A percentile compares a stretch with the other conserved stretches of the same genome.
Evolutionary conservation across 768 basidiomycete genomes (phyloP).

Genomic region (Hirschioporus abietinus): DNA sequence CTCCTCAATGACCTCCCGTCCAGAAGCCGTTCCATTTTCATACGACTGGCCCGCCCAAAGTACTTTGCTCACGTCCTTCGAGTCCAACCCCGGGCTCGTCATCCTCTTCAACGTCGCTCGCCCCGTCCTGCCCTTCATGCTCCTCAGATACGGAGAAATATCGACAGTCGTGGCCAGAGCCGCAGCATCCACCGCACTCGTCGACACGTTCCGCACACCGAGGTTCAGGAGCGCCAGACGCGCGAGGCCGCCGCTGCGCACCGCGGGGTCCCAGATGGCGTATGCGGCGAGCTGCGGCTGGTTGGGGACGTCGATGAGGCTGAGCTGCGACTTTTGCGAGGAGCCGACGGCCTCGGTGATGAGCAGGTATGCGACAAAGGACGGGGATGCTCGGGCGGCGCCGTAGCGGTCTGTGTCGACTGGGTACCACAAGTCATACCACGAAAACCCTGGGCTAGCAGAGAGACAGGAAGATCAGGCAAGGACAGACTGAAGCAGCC

Average conservation of each 20-base stretch:
- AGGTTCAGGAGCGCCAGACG: slow-evolving; percentile 26
- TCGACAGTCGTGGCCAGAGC: slow-evolving; percentile 14
- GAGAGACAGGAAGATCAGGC: neutral
- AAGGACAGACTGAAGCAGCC: neutral
- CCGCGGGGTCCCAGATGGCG: slow-evolving; percentile 24
- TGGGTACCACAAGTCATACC: slow-evolving; percentile 31
- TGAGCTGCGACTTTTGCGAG: slow-evolving; percentile 18
- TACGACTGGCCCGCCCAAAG: slow-evolving; percentile 29
- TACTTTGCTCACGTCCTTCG: slow-evolving; percentile 20
- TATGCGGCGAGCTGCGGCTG: slow-evolving; percentile 24
- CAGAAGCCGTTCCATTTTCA: slow-evolving; percentile 24
- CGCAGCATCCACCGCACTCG: slow-evolving; percentile 10
- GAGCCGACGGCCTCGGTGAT: slow-evolving; percentile 27
- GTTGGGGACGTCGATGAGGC: slow-evolving; percentile 17
- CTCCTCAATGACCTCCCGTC: slow-evolving; percentile 20
- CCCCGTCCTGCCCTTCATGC: slow-evolving; percentile 3
- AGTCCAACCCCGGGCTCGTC: slow-evolving; percentile 24
- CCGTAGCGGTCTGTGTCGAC: slow-evolving; percentile 21
- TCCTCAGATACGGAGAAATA: slow-evolving; percentile 13
- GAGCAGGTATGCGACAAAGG: slow-evolving; percentile 28
- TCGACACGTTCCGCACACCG: slow-evolving; percentile 19
- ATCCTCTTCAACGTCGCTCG: slow-evolving; percentile 22
- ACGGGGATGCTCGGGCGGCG: slow-evolving; percentile 22
- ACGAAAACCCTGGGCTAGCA: slow-evolving; percentile 21
- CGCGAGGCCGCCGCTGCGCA: slow-evolving; percentile 9